A percentile compares a stretch with the other conserved stretches of the same genome.
These are phyloP conservation scores for Trametes sanguinea DNA, from an alignment of 768 basidiomycete genomes.

Conservation along the genomic window DNA sequence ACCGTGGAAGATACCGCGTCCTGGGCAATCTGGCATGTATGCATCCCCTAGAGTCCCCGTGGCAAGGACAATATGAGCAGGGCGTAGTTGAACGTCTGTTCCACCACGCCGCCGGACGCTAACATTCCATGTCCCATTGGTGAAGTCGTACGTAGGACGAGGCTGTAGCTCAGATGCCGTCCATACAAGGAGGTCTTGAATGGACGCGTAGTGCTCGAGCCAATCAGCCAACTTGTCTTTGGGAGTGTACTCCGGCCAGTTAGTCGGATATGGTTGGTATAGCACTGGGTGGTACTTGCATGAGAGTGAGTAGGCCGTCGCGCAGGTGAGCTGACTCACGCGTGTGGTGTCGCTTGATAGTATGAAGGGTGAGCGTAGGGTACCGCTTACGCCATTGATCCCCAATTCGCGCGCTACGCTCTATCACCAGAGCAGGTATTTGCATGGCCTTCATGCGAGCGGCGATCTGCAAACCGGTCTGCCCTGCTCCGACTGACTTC, in stretches of 20 bases:
- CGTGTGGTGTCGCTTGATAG: conserved; percentile 30
- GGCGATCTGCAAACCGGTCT: conserved; percentile 45
- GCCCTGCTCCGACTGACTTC: conserved; percentile 44
- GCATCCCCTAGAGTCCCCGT: conserved; percentile 41
- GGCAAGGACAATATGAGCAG: conserved; percentile 43
- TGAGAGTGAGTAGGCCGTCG: background rate
- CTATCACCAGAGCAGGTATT: conserved; percentile 42
- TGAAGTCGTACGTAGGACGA: conserved; percentile 37
- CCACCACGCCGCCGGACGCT: conserved; percentile 36
- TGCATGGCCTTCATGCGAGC: conserved; percentile 46
- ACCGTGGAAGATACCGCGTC: conserved; percentile 35
- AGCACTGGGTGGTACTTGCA: conserved; percentile 33
- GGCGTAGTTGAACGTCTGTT: conserved; percentile 33
- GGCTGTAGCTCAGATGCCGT: conserved; percentile 37
- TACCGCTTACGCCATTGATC: conserved; percentile 49
- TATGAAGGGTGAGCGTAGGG: conserved; percentile 44
- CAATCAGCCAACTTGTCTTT: conserved; percentile 46
- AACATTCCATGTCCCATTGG: conserved; percentile 37
- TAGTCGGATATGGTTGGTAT: conserved; percentile 41
- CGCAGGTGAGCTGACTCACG: conserved; percentile 6
- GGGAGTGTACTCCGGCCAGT: conserved; percentile 45
- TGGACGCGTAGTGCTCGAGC: conserved; percentile 43
- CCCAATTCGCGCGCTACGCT: conserved; percentile 38
- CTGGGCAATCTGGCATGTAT: conserved; percentile 33
- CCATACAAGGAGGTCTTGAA: conserved; percentile 49